A percentile compares a stretch with the other conserved stretches of the same genome.
Evolutionary conservation across 805 yeast species (phyloP).

Genomic region (Spathaspora gorwiae): DNA sequence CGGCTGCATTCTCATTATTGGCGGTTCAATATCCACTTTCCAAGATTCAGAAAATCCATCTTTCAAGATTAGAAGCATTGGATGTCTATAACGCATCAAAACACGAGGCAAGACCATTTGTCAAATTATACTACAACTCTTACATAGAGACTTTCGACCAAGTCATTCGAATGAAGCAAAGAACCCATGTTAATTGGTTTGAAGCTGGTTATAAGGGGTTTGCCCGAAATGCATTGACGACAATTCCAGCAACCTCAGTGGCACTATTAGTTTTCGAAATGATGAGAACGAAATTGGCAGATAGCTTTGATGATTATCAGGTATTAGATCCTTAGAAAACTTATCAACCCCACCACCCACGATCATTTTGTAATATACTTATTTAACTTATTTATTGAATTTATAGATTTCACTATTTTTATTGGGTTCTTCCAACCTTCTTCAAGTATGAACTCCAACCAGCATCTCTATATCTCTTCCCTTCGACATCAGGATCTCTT

Average conservation of each 20-base stretch:
- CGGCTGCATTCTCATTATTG: conserved; percentile 75
- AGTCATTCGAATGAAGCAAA: conserved; percentile 47
- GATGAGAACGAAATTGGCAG: conserved; percentile 49
- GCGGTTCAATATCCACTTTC: conserved; percentile 79
- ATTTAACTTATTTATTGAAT: background rate
- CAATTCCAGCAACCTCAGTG: conserved; percentile 84
- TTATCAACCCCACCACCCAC: no score
- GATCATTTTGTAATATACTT: no score
- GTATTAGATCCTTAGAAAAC: conserved; percentile 6
- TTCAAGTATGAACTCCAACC: conserved; percentile 89
- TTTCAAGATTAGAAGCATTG: conserved; percentile 73
- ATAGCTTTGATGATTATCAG: conserved; percentile 21
- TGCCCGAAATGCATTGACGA: conserved; percentile 61
- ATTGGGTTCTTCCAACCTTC: conserved; percentile 18
- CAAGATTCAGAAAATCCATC: conserved; percentile 74
- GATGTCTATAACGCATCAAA: conserved; percentile 52
- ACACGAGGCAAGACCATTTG: conserved; percentile 23
- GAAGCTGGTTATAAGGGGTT: conserved; percentile 79
- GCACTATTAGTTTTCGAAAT: conserved; percentile 84
- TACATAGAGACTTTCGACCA: conserved; percentile 73
- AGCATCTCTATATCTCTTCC: conserved; percentile 82
- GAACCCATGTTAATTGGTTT: conserved; percentile 53
- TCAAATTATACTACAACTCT: conserved; percentile 63
- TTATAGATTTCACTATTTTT: background rate
- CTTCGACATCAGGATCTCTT: conserved; percentile 84